Evolutionary conservation across 768 basidiomycete species (phyloP).

Genomic region (Amanita molliuscula): DNA sequence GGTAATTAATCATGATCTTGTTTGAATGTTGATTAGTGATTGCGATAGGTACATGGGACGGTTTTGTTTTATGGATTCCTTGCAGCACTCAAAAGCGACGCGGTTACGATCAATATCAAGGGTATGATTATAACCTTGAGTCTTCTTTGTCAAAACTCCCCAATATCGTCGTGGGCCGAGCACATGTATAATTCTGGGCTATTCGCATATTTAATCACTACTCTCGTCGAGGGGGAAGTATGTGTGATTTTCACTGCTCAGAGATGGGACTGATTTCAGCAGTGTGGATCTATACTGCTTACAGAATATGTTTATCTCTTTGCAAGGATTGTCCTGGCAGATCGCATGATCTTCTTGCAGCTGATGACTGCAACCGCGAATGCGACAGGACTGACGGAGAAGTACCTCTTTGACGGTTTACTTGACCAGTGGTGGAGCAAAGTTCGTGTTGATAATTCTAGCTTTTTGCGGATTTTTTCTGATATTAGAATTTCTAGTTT

Average conservation of each 20-base stretch:
- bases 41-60: constrained; percentile 36
- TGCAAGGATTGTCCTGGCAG: constrained; percentile 60
- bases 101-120: constrained; percentile 45
- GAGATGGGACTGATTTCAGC: constrained; percentile 3
- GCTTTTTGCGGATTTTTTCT: background rate
- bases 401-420: constrained; percentile 50
- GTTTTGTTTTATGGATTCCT: constrained; percentile 50
- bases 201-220: constrained; percentile 51
- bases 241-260: constrained; percentile 3
- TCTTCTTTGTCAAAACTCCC: constrained; percentile 53
- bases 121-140: constrained; percentile 51
- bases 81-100: constrained; percentile 37
- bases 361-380: constrained; percentile 57
- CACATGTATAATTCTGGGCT: constrained; percentile 66
- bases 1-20: constrained; percentile 23
- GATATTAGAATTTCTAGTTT: constrained; percentile 38
- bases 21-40: background rate
- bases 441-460: constrained; percentile 25
- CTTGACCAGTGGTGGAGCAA: constrained; percentile 80
- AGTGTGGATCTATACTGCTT: constrained; percentile 36
- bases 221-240: constrained; percentile 61
- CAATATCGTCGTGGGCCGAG: constrained; percentile 59
- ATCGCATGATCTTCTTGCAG: constrained; percentile 58
- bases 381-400: constrained; percentile 35
- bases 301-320: constrained; percentile 68